Base-by-base conservation (phyloP, 345 rosid genomes). In the Eutrema yunnanense region DNA sequence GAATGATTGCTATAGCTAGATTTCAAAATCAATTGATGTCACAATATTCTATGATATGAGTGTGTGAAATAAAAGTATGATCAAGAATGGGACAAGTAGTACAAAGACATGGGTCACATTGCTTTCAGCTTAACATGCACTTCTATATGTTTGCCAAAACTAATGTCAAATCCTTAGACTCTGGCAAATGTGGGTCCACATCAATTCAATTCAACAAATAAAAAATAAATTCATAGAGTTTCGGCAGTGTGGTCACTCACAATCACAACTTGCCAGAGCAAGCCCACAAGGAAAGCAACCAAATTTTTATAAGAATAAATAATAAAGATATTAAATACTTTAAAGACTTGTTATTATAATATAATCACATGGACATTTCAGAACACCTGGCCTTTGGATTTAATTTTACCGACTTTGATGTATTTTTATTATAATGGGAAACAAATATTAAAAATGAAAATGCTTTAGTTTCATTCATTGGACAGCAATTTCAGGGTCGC, bases 401-500 rank as follows among this genome's bases (percentile, higher is more conserved):
- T 53, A 69, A 62, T 60, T 49, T 68, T 61, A 75, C 64, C 42
- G 69, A 43, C 48, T 68, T 46, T 26, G 8, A 37, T 36, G 8
- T 61, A 36, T 47, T 19, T 14, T 19, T 13, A 12, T 29, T 33
- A 62, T 6, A 19, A 59, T 59, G 46, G 49, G 49, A 51, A 37
- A 48, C 46, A 65, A 6, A 29, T n/a, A 63, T 63, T 36, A 3
- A 47, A 38, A 55, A 63, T 63, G 27, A 3, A 47, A 38, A 55
- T 6, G 67, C 5, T 67, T 67, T 41, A 42, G 32, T 26, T 9
- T 34, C 14, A 52, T 75, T 61, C 48, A 69, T 53, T 76, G 61
- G 65, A 76, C 79, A 76, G 75, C 75, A 76, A 63, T 55, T 69
- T 69, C 79, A 76, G 79, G 79, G 71, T 2, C 0, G 74, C 79